phyloP scores from a whole-genome alignment of 129 eudicot genomes.

The Scalesia atractyloides region DNA sequence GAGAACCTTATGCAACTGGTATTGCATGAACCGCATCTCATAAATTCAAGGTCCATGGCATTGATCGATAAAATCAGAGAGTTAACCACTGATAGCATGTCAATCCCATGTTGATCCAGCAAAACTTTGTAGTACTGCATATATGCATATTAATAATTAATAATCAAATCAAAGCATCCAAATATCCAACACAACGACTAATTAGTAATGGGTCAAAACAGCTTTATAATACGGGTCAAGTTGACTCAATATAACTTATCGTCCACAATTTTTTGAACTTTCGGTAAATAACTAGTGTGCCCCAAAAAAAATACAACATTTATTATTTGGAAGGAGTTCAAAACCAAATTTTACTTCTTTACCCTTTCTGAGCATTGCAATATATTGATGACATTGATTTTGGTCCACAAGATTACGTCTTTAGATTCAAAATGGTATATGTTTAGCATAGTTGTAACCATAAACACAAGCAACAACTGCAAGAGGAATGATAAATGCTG shows the following conservation, averaged over 20 bases:
- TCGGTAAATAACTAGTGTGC: not conserved
- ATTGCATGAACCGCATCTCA: conserved; percentile 66
- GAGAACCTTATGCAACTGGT: conserved; percentile 78
- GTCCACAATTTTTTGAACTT: conserved; percentile 1
- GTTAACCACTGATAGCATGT: conserved; percentile 63
- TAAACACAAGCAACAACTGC: not conserved
- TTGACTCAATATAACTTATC: not conserved
- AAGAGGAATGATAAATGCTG: conserved; percentile 10
- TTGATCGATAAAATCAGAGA: conserved; percentile 62
- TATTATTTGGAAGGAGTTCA: not conserved
- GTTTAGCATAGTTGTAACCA: not conserved
- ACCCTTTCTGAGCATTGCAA: not conserved
- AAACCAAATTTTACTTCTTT: not conserved
- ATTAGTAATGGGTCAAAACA: not conserved
- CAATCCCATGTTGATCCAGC: conserved; percentile 67
- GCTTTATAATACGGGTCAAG: not conserved
- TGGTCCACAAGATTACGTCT: not conserved
- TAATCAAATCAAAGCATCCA: conserved; percentile 5
- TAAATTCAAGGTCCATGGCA: conserved; percentile 55
- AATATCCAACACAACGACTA: not conserved
- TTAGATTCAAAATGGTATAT: not conserved
- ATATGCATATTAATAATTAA: conserved; percentile 1
- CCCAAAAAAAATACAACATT: not conserved
- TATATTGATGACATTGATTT: not conserved
- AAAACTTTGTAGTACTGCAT: conserved; percentile 58